Base-by-base conservation (phyloP, 2,329 filamentous ascomycete species). In the Fusarium musae region DNA sequence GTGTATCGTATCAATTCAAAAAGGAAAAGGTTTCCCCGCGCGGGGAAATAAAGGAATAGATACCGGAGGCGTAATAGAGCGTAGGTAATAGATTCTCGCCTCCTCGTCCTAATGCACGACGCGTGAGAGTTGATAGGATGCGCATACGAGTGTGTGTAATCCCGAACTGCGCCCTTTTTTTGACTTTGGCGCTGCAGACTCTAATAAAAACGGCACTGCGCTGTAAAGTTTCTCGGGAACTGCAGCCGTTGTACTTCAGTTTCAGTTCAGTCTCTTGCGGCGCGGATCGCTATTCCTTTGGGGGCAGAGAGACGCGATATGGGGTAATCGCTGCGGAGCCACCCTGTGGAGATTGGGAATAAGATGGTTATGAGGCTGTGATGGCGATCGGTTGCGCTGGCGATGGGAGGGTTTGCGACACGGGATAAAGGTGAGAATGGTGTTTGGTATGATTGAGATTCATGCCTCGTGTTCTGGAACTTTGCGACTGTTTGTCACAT, bases 271-370 rank as follows among this genome's bases (percentile, higher is more conserved):
- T 63, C 43, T 26, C n/a, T 53, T 62, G 67, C 54, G 50, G 69
- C 66, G 58, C 49, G 58, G 70, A 74, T 73, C 70, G 70, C 26
- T 63, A 39, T 63, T 37, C 58, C 26, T 50, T 40, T 57, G 43
- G 59, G 47, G 44, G 46, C 32, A 32, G 32, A 36, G 32, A 19
- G 21, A 44, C 52, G 52, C 65, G 61, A 69, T 73, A 70, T 70
- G 70, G 65, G 70, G 58, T 63, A 52, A 52, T 63, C 69, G 66
- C 49, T 71, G 70, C 70, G 70, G 70, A 74, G 70, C 50, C 36
- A 39, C 40, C 47, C 43, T 69, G 70, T 73, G 70, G 70, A 73
- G 69, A 21, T 57, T 60, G 53, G 68, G 28, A 61, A 73, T 63
- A 63, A 63, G 56, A 54, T 56, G 66, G 53, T 17, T 32, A 40